These are phyloP conservation scores for Candida neerlandica DNA, from an alignment of 1,139 yeast genomes.

Conservation along the genomic window DNA sequence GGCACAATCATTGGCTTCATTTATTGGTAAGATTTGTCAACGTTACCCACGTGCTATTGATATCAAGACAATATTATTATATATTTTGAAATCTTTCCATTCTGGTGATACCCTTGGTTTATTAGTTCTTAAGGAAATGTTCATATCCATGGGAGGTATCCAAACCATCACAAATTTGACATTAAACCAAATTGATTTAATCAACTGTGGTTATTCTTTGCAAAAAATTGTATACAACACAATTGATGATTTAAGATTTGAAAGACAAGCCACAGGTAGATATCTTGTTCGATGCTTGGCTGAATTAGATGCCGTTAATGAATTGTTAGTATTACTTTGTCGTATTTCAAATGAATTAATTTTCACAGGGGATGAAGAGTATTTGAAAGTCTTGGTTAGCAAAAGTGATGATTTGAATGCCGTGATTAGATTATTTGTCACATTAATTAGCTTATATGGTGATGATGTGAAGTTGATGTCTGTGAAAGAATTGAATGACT, in stretches of 20 bases:
- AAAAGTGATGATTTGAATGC: slow-evolving; percentile 72
- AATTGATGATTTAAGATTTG: slow-evolving; percentile 61
- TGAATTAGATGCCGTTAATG: slow-evolving; percentile 53
- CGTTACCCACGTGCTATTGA: slow-evolving; percentile 53
- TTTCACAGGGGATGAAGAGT: slow-evolving; percentile 45
- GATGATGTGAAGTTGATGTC: slow-evolving; percentile 47
- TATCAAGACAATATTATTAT: slow-evolving; percentile 57
- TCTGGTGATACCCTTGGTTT: slow-evolving; percentile 64
- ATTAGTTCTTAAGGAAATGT: slow-evolving; percentile 67
- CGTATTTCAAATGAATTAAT: slow-evolving; percentile 49
- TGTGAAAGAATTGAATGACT: slow-evolving; percentile 47
- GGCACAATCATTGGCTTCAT: slow-evolving; percentile 74
- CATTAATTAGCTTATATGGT: slow-evolving; percentile 55
- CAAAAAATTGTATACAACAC: slow-evolving; percentile 59
- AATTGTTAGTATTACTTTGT: slow-evolving; percentile 65
- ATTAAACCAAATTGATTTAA: slow-evolving; percentile 61
- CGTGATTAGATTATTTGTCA: slow-evolving; percentile 65
- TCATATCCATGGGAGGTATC: slow-evolving; percentile 81
- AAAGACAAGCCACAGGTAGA: slow-evolving; percentile 50
- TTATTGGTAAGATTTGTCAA: slow-evolving; percentile 65
- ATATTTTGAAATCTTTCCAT: slow-evolving; percentile 67
- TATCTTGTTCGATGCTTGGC: slow-evolving; percentile 53
- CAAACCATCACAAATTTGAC: slow-evolving; percentile 69
- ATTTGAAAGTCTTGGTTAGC: slow-evolving; percentile 72
- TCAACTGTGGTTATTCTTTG: slow-evolving; percentile 67